phyloP scores from a whole-genome alignment of 345 rosid species.

The Melaleuca quinquenervia region DNA sequence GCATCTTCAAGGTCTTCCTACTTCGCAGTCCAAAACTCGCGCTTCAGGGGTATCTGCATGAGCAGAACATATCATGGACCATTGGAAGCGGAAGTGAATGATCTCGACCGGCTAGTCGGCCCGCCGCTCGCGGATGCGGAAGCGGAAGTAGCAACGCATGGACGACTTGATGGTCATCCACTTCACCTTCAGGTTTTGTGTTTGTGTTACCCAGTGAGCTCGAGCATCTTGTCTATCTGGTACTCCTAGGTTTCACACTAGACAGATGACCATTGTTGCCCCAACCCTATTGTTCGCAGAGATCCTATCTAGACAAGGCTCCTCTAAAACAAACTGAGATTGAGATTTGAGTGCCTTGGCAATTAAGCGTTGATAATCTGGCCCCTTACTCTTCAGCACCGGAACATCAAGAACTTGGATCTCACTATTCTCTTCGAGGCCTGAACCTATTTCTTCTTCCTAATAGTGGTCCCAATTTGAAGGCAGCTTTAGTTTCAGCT shows the following conservation, averaged over 20 bases:
- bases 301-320: slow-evolving; percentile 11
- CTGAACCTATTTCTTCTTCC: slow-evolving; percentile 24
- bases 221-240: too few relatives aligned
- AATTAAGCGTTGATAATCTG: slow-evolving; percentile 49
- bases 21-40: too few relatives aligned
- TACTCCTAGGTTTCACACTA: too few relatives aligned
- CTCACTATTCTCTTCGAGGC: background rate
- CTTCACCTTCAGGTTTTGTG: too few relatives aligned
- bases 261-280: too few relatives aligned
- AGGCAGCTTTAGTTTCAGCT: slow-evolving; percentile 23
- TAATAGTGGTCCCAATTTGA: slow-evolving; percentile 70
- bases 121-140: background rate
- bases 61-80: background rate
- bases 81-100: background rate
- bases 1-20: too few relatives aligned
- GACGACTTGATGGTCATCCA: background rate
- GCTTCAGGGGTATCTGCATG: too few relatives aligned
- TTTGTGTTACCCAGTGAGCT: too few relatives aligned
- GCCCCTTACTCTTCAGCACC: slow-evolving; percentile 73
- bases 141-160: background rate
- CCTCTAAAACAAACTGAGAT: background rate
- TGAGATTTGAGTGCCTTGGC: slow-evolving; percentile 62
- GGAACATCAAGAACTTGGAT: slow-evolving; percentile 12
- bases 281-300: too few relatives aligned
- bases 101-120: background rate